phyloP scores from a whole-genome alignment of 208 protist species.

The Leptomonas pyrrhocoris region DNA sequence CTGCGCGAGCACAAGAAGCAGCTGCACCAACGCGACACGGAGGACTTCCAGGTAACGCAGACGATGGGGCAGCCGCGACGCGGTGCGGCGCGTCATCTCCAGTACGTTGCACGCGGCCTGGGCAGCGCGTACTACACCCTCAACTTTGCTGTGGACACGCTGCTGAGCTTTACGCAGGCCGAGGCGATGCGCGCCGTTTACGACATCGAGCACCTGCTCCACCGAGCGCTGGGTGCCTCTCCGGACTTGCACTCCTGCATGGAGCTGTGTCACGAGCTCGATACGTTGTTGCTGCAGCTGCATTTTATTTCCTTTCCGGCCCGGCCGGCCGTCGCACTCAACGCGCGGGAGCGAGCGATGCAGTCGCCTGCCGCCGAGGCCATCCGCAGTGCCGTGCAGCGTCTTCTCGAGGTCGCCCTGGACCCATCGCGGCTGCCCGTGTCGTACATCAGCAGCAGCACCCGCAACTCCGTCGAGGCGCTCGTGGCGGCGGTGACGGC shows the following conservation, averaged over 20 bases:
- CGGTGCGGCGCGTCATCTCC: constrained; percentile 21
- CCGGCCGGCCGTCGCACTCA: constrained; percentile 12
- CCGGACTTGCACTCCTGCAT: constrained; percentile 49
- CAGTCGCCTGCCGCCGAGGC: constrained; percentile 28
- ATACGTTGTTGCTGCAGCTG: constrained; percentile 67
- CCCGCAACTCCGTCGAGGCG: constrained; percentile 66
- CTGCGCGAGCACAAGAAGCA: constrained; percentile 68
- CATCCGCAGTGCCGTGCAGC: constrained; percentile 49
- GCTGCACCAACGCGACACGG: constrained; percentile 56
- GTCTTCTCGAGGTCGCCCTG: constrained; percentile 56
- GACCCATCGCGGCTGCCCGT: constrained; percentile 57
- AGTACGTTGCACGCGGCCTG: constrained; percentile 49
- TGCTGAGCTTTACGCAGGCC: constrained; percentile 74
- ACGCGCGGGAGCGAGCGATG: constrained; percentile 28
- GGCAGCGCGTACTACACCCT: constrained; percentile 82
- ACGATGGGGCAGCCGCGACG: constrained; percentile 33
- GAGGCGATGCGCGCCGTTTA: constrained; percentile 52
- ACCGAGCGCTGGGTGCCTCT: constrained; percentile 2
- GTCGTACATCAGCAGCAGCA: constrained; percentile 54
- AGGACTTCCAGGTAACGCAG: constrained; percentile 43
- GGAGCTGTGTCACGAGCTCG: constrained; percentile 65
- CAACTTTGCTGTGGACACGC: constrained; percentile 73
- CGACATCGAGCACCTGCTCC: constrained; percentile 53
- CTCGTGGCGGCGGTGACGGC: constrained; percentile 62
- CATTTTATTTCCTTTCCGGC: constrained; percentile 56